phyloP scores from a whole-genome alignment of 2,329 filamentous ascomycete species.

The Nemania bipapillata region DNA sequence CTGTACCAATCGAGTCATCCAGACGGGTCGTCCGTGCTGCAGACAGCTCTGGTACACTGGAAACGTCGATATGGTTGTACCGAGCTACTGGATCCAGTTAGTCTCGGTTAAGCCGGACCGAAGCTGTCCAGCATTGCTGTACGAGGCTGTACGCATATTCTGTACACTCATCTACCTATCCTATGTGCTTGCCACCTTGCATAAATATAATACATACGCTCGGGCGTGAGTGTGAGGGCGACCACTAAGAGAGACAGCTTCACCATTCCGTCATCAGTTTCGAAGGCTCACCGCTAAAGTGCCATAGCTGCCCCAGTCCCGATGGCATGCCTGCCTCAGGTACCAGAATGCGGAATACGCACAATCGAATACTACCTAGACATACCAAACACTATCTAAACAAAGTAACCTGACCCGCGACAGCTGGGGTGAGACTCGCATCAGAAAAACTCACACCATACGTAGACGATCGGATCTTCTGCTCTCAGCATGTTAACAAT shows the following conservation, averaged over 20 bases:
- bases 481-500: neutral
- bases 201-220: neutral
- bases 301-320: neutral
- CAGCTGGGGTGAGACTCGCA: neutral
- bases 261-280: neutral
- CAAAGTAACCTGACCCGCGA: too few relatives aligned
- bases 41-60: constrained; percentile 8
- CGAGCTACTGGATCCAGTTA: constrained; percentile 30
- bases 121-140: constrained; percentile 2
- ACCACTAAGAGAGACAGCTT: neutral
- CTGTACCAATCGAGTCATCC: constrained; percentile 2
- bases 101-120: constrained; percentile 38
- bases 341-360: too few relatives aligned
- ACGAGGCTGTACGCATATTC: constrained; percentile 14
- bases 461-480: neutral
- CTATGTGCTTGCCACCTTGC: neutral
- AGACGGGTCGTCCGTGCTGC: constrained; percentile 17
- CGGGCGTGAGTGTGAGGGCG: neutral
- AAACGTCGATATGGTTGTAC: constrained; percentile 1
- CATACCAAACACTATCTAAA: too few relatives aligned
- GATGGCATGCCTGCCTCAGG: too few relatives aligned
- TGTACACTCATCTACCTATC: neutral
- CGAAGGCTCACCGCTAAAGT: constrained; percentile 21
- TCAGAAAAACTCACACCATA: too few relatives aligned
- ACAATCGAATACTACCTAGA: too few relatives aligned